Percentiles rank a stretch among this genome's conserved stretches.
phyloP scores from a whole-genome alignment of 306 rosid species.

The Medicago truncatula region MtrunA17r5.0-ANR NC_053042.1:497501-498000 shows the following conservation, averaged over 20 bases:
- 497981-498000: background rate
- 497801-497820: slow-evolving; percentile 15
- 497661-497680: slow-evolving; percentile 94
- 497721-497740: slow-evolving; percentile 66
- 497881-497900: background rate
- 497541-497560: background rate
- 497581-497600: slow-evolving; percentile 22
- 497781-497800: slow-evolving; percentile 16
- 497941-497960: background rate
- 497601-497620: slow-evolving; percentile 82
- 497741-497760: slow-evolving; percentile 4
- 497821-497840: slow-evolving; percentile 29
- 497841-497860: slow-evolving; percentile 14
- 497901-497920: background rate
- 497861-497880: background rate
- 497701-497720: slow-evolving; percentile 91
- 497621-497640: slow-evolving; percentile 69
- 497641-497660: slow-evolving; percentile 63
- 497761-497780: slow-evolving; percentile 24
- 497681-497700: slow-evolving; percentile 96
- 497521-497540: background rate
- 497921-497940: slow-evolving; percentile 5
- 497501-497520: slow-evolving; percentile 20
- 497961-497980: background rate
- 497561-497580: slow-evolving; percentile 1